Percentiles rank a stretch among this genome's conserved stretches.
Conservation (phyloP, 2,329 filamentous ascomycete genomes). For the Ophiocordyceps robertsii region DNA sequence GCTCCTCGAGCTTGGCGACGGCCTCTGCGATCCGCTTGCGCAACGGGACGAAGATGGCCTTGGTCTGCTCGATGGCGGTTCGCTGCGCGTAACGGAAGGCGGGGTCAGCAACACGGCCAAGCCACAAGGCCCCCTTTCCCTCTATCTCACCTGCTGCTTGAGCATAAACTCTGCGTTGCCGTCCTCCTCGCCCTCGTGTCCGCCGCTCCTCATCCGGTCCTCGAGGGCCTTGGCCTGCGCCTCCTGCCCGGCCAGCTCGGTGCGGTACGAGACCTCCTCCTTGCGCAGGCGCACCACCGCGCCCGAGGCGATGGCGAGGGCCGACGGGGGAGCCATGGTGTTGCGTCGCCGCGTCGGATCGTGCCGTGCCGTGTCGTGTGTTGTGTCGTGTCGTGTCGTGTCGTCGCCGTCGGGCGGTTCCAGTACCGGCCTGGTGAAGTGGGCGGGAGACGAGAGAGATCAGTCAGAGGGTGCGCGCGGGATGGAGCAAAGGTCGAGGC, state of each 20-base stretch:
- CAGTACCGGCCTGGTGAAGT: too few relatives aligned
- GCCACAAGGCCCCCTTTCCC: not conserved
- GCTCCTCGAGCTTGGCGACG: constrained; percentile 58
- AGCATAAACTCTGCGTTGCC: constrained; percentile 67
- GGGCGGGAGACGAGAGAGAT: too few relatives aligned
- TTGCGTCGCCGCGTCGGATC: constrained; percentile 6
- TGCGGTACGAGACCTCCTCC: constrained; percentile 82
- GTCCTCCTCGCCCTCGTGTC: constrained; percentile 35
- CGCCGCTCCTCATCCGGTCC: constrained; percentile 37
- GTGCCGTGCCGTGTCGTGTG: too few relatives aligned
- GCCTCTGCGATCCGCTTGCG: constrained; percentile 58
- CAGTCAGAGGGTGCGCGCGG: too few relatives aligned
- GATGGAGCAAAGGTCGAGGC: too few relatives aligned
- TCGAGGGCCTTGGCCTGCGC: constrained; percentile 56
- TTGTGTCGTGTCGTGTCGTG: too few relatives aligned
- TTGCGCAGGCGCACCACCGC: constrained; percentile 76
- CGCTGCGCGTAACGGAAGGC: constrained; percentile 36
- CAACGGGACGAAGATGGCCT: constrained; percentile 64
- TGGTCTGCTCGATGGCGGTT: constrained; percentile 76
- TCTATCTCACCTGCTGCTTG: constrained; percentile 64
- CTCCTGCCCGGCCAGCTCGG: constrained; percentile 66
- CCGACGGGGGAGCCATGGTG: constrained; percentile 61
- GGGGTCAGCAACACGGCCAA: not conserved
- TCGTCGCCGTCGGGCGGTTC: too few relatives aligned
- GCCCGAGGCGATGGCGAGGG: constrained; percentile 66